Percentiles rank a stretch among this genome's conserved stretches.
These are phyloP conservation scores for Suhomyces taliae DNA, from an alignment of 1,139 yeast genomes.

Conservation along the genomic window DNA sequence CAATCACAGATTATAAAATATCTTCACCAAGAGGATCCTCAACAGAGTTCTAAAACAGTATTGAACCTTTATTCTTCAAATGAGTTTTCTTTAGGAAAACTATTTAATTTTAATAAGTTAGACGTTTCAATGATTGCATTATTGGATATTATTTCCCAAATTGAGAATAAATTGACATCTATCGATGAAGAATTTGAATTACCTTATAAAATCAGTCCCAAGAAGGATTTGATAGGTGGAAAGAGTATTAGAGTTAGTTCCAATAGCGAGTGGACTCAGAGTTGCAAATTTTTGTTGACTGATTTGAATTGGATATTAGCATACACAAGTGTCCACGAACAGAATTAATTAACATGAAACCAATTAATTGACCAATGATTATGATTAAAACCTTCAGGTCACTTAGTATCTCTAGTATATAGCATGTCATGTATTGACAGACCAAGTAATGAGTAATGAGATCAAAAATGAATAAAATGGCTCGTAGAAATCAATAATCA, in stretches of 20 bases:
- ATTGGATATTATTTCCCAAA: slow-evolving; percentile 59
- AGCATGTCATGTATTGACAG: no score
- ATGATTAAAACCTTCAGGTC: no score
- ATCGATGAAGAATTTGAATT: slow-evolving; percentile 61
- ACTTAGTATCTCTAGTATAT: no score
- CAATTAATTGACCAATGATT: no score
- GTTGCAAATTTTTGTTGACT: slow-evolving; percentile 79
- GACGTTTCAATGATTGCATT: slow-evolving; percentile 80
- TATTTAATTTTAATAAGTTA: slow-evolving; percentile 67
- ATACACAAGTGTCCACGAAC: slow-evolving; percentile 37
- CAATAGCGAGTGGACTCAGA: slow-evolving; percentile 85
- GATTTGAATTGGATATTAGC: slow-evolving; percentile 60
- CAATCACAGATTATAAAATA: slow-evolving; percentile 72
- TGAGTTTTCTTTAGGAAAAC: slow-evolving; percentile 65
- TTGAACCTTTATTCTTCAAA: slow-evolving; percentile 61
- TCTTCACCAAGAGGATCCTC: slow-evolving; percentile 5
- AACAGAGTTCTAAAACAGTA: slow-evolving; percentile 20
- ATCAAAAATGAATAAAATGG: no score
- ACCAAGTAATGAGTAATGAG: no score
- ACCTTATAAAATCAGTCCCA: slow-evolving; percentile 56
- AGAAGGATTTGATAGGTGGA: slow-evolving; percentile 71
- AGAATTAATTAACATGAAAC: neutral
- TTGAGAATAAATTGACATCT: slow-evolving; percentile 49
- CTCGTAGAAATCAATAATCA: no score
- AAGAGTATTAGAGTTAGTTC: slow-evolving; percentile 71